Evolutionary conservation across 768 basidiomycete genomes (phyloP).

Genomic region (Trametes punicea): DNA sequence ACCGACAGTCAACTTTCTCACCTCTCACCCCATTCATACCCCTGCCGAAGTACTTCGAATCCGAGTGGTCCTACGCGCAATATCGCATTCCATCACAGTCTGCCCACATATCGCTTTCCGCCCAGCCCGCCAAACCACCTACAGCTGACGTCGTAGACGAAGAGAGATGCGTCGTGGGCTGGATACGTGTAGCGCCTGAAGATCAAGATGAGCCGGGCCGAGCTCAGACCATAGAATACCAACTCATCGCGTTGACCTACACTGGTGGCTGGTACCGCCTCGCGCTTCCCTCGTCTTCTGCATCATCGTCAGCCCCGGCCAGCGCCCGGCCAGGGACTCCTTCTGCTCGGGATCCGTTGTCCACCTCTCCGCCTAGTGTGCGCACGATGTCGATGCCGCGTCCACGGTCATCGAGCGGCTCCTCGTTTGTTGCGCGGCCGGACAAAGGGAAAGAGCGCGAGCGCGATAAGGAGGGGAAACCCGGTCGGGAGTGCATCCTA

Average conservation of each 20-base stretch:
- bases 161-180: constrained; percentile 84
- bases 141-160: constrained; percentile 68
- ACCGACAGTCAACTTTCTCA: constrained; percentile 82
- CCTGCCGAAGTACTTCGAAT: constrained; percentile 87
- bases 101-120: constrained; percentile 74
- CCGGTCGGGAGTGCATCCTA: constrained; percentile 62
- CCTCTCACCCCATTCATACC: constrained; percentile 77
- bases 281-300: constrained; percentile 48
- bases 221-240: constrained; percentile 47
- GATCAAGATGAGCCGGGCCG: constrained; percentile 33
- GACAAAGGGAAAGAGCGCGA: constrained; percentile 62
- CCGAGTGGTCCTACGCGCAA: constrained; percentile 95
- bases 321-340: neutral
- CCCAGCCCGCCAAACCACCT: constrained; percentile 54
- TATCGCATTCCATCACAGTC: constrained; percentile 86
- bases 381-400: constrained; percentile 38
- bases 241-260: constrained; percentile 83
- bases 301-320: constrained; percentile 16
- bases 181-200: constrained; percentile 56
- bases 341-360: constrained; percentile 13
- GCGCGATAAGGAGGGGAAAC: constrained; percentile 54
- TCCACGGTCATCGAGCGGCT: constrained; percentile 51
- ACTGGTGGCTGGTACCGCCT: constrained; percentile 92
- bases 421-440: constrained; percentile 45
- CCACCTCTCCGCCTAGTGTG: constrained; percentile 43